Percentiles rank a stretch among this genome's conserved stretches.
Conservation (phyloP, 257 asterid genomes). For the Ehretia macrophylla region DNA sequence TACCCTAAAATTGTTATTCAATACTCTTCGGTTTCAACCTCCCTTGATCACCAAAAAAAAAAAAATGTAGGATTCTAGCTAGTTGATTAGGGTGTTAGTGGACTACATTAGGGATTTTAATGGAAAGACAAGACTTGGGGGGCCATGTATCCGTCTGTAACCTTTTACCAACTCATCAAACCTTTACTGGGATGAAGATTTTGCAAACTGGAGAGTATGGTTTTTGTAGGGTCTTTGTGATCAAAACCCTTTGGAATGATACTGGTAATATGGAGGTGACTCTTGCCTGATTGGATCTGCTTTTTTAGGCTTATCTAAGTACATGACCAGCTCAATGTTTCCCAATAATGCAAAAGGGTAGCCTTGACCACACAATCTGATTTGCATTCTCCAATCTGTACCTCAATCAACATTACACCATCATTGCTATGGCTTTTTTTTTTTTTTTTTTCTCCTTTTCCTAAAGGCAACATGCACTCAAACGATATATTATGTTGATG, state of each 20-base stretch:
- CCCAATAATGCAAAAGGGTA: slow-evolving; percentile 30
- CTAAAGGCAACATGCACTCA: too few relatives aligned
- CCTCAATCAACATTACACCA: slow-evolving; percentile 13
- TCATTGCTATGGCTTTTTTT: slow-evolving; percentile 16
- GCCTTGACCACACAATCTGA: slow-evolving; percentile 23
- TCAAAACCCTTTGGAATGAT: too few relatives aligned
- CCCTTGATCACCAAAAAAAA: too few relatives aligned
- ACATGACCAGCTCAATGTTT: slow-evolving; percentile 27
- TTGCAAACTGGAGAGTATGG: slow-evolving; percentile 10
- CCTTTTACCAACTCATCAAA: slow-evolving; percentile 14
- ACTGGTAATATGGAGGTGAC: too few relatives aligned
- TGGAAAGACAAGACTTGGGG: too few relatives aligned
- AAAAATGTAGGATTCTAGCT: too few relatives aligned
- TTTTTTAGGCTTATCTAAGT: slow-evolving; percentile 16
- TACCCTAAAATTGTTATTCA: too few relatives aligned
- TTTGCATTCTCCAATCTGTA: slow-evolving; percentile 8
- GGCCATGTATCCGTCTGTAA: slow-evolving; percentile 1
- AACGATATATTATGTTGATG: too few relatives aligned
- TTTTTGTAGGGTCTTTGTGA: too few relatives aligned
- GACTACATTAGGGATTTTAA: too few relatives aligned
- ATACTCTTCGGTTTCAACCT: too few relatives aligned
- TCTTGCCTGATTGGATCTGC: slow-evolving; percentile 15
- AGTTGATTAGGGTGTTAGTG: too few relatives aligned
- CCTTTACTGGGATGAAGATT: slow-evolving; percentile 22
- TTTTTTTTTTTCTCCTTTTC: slow-evolving; percentile 11